Conservation (phyloP, 768 basidiomycete species). For the Clathrus columnatus region DNA sequence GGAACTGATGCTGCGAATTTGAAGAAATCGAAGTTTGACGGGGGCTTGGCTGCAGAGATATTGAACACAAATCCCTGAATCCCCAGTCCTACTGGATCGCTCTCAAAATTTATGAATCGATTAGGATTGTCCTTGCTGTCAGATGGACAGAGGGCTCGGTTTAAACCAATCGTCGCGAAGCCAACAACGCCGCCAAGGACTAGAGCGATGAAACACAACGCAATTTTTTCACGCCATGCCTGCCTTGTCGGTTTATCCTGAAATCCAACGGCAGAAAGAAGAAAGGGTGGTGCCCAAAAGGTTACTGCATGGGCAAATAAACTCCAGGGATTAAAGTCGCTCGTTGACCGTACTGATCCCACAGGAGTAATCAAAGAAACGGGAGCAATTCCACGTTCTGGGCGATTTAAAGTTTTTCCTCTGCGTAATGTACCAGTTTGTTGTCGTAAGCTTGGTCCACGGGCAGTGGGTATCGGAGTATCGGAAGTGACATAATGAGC, state of each 20-base stretch:
- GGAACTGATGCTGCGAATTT: conserved; percentile 44
- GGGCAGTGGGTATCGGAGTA: conserved; percentile 60
- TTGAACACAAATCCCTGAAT: conserved; percentile 75
- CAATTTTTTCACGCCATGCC: conserved; percentile 97
- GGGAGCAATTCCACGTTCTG: conserved; percentile 90
- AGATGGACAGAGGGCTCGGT: conserved; percentile 82
- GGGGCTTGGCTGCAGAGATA: conserved; percentile 41
- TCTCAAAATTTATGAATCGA: conserved; percentile 41
- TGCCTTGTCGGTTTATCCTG: conserved; percentile 70
- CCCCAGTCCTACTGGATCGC: conserved; percentile 55
- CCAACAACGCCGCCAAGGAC: conserved; percentile 73
- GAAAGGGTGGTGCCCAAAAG: conserved; percentile 82
- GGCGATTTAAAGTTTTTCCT: conserved; percentile 93
- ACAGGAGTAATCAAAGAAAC: conserved; percentile 87
- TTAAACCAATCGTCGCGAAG: conserved; percentile 90
- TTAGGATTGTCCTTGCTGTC: conserved; percentile 34
- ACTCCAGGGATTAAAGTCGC: conserved; percentile 58
- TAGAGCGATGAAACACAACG: conserved; percentile 80
- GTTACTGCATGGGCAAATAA: conserved; percentile 73
- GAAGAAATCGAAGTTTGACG: conserved; percentile 48
- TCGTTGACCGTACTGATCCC: conserved; percentile 24
- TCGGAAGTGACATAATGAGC: conserved; percentile 31
- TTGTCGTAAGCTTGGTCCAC: conserved; percentile 35
- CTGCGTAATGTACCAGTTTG: conserved; percentile 62
- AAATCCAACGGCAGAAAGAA: conserved; percentile 67